A percentile compares a stretch with the other conserved stretches of the same genome.
Conservation (phyloP, 1,284 basidiomycete genomes). For the Ustilago xerochloae region DNA sequence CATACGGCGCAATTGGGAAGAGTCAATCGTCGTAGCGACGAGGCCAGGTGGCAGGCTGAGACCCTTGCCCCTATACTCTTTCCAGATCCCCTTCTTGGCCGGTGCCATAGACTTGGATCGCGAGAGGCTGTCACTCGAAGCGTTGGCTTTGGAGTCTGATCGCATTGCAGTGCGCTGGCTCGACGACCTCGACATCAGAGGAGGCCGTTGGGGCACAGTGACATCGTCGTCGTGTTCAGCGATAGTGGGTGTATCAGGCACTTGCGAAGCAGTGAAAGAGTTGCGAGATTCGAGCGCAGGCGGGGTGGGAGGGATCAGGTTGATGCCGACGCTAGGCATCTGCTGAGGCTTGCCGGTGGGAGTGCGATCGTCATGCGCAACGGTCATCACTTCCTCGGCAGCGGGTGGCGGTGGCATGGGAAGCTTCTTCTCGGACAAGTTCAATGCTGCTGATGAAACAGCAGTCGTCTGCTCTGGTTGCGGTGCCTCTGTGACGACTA, state of each 20-base stretch:
- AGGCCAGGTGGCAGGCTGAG: slow-evolving; percentile 56
- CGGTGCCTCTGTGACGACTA: slow-evolving; percentile 3
- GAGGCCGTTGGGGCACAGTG: slow-evolving; percentile 22
- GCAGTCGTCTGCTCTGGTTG: not conserved
- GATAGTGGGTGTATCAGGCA: slow-evolving; percentile 37
- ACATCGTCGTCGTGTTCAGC: slow-evolving; percentile 24
- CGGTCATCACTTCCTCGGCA: slow-evolving; percentile 29
- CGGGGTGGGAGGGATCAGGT: slow-evolving; percentile 62
- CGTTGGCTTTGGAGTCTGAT: slow-evolving; percentile 9
- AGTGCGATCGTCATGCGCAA: slow-evolving; percentile 40
- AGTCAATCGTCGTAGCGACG: slow-evolving; percentile 54
- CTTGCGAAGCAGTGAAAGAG: slow-evolving; percentile 40
- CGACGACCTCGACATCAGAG: slow-evolving; percentile 43
- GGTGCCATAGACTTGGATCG: slow-evolving; percentile 39
- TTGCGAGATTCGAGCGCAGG: slow-evolving; percentile 49
- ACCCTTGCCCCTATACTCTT: slow-evolving; percentile 55
- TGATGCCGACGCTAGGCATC: slow-evolving; percentile 49
- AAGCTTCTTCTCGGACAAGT: slow-evolving; percentile 38
- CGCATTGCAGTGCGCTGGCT: slow-evolving; percentile 40
- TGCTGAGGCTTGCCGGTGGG: slow-evolving; percentile 36
- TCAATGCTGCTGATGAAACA: slow-evolving; percentile 3
- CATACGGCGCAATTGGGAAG: slow-evolving; percentile 34
- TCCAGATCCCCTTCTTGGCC: slow-evolving; percentile 37
- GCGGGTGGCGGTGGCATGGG: slow-evolving; percentile 52
- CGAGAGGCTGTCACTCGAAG: slow-evolving; percentile 10